Evolutionary conservation across 352 stramenopile species (phyloP), one percentile per base, ranked within the genome.

Genomic region (Blastocystis hominis): DNA sequence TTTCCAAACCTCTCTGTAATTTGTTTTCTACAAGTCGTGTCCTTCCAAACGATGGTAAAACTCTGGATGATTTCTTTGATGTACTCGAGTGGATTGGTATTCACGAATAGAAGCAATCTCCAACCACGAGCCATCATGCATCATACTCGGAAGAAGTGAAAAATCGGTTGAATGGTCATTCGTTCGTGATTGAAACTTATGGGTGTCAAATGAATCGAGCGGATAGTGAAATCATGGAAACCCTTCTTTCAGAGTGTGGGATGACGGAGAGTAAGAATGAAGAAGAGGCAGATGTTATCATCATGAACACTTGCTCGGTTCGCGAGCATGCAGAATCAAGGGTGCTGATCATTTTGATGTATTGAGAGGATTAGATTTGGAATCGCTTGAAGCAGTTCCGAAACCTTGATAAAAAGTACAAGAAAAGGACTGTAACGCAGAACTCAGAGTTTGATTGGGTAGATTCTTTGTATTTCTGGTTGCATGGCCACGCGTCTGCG

Each of bases 401-500:
- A 36, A 90, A 89, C 50, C 88, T 92, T 81, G 90, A 91, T 84
- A 62, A 79, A 13, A 89, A 78, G 64, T 62, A 88, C 20, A 94
- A 94, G 86, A 89, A 89, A 40, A 70, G 90, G n/a, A 89, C 80
- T 0, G 46, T 77, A 63, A 9, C 56, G 15, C 2, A n/a, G 0
- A 46, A 46, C 10, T 62, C 3, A 40, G 4, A 2, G 38, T 0
- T 61, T 2, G 62, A 24, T 30, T n/a, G 24, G 44, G 0, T 61
- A 80, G 70, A 64, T 80, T 62, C 50, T 80, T 4, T 80, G 96
- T 47, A 94, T 99, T 46, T 91, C 99, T 20, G 97, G 97, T 38
- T 99, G 97, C 91, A 99, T 99, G 97, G 96, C 97, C n/a, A 96
- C 98, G 92, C 92, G 97, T 3, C 91, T 99, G 62, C 98, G 99